Percentiles rank a stretch among this genome's conserved stretches.
These are phyloP conservation scores for Aspergillus saccharolyticus DNA, from an alignment of 495 filamentous ascomycete species.

Conservation along the genomic window DNA sequence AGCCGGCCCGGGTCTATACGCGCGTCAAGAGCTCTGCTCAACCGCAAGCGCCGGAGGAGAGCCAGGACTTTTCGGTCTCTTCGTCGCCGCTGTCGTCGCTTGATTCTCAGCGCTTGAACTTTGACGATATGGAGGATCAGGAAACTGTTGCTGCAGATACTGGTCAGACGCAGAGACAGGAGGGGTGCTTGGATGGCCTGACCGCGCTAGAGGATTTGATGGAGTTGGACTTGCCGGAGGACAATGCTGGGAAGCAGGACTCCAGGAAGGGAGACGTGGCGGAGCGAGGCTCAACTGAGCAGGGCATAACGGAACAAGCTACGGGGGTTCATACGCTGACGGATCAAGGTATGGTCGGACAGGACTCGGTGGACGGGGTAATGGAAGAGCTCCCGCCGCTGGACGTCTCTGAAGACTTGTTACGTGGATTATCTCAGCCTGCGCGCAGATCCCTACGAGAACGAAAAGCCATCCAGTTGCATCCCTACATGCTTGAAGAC, in stretches of 20 bases:
- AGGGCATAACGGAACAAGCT: neutral
- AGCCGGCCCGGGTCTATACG: conserved; percentile 4
- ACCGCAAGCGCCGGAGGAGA: conserved; percentile 1
- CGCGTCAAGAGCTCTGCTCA: conserved; percentile 2
- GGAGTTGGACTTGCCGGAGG: conserved; percentile 6
- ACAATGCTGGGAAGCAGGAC: no score
- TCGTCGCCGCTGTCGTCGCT: conserved; percentile 39
- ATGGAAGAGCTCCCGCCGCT: conserved; percentile 17
- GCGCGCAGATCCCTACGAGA: conserved; percentile 51
- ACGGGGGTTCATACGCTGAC: neutral
- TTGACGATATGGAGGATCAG: conserved; percentile 4
- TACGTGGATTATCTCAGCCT: conserved; percentile 30
- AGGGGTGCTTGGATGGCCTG: neutral
- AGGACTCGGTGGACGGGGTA: no score
- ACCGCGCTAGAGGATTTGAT: conserved; percentile 5
- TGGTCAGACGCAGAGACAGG: neutral
- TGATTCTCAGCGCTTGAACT: conserved; percentile 11
- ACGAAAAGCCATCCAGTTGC: conserved; percentile 69
- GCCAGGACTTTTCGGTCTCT: conserved; percentile 35
- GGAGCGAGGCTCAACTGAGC: neutral
- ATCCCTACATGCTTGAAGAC: conserved; percentile 65
- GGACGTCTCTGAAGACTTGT: conserved; percentile 29
- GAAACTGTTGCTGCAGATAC: neutral
- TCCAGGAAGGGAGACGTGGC: neutral
- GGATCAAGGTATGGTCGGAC: neutral